Evolutionary conservation across 2,329 filamentous ascomycete species (phyloP), one percentile per base, ranked within the genome.

Genomic region (Coniochaeta hoffmannii): DNA sequence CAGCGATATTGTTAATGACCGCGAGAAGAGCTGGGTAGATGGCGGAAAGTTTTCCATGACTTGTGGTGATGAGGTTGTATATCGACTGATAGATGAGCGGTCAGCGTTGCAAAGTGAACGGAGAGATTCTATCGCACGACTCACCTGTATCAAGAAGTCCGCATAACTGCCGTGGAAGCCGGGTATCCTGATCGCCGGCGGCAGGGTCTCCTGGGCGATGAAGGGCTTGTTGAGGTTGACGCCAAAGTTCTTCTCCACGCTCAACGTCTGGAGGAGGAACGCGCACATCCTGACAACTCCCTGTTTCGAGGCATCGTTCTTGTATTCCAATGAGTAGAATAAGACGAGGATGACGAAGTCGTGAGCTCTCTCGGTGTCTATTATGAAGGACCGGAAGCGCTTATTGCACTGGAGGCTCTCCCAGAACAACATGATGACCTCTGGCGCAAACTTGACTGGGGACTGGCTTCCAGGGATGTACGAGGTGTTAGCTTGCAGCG

Each of bases 371-470:
- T 94, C 90, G 0, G 94, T 97, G 64, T 99, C 94, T 60, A 97
- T 93, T 65, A 99, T 94, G 71, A 97, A 99, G 1, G 91, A 90
- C 31, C 94, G 82, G 73, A 99, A 99, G 57, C 93, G 83, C 73
- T 96, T 97, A 73, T 99, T 99, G 79, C 93, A 97, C 71, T 99
- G 94, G 4, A 94, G 84, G 35, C 90, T 85, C 74, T 99, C 94
- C 94, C 94, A 99, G 67, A 97, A 97, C 2, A 99, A 79, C 81
- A 97, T 94, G 55, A 97, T 86, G 75, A 95, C 95, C 71, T 99
- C 94, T 1, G 94, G 92, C 0, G 92, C 90, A 79, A 93, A 96
- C 66, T 89, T 90, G 53, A 90, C 77, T 0, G 88, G 82, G 50
- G 87, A 82, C 64, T 95, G 90, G 36, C 87, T 87, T 4, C 91